A percentile compares a stretch with the other conserved stretches of the same genome.
Conservation (phyloP, 352 stramenopile genomes). For the Phytophthora cactorum region DNA sequence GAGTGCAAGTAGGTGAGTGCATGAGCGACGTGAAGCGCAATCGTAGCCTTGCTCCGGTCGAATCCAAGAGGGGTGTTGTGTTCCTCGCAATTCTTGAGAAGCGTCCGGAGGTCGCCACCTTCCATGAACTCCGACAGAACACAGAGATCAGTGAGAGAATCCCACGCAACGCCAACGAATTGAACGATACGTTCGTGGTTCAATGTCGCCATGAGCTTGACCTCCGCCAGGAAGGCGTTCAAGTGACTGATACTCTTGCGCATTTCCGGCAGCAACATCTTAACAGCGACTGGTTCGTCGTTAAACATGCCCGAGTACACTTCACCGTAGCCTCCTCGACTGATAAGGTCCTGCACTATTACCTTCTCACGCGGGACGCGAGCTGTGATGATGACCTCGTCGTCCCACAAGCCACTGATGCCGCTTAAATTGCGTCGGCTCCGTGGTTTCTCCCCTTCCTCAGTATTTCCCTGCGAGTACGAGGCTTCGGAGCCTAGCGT, state of each 20-base stretch:
- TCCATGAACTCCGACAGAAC: slow-evolving; percentile 61
- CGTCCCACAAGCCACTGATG: slow-evolving; percentile 37
- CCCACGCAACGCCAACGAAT: slow-evolving; percentile 61
- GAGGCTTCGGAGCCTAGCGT: slow-evolving; percentile 36
- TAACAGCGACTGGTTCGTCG: slow-evolving; percentile 33
- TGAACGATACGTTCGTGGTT: slow-evolving; percentile 52
- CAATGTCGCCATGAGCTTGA: slow-evolving; percentile 44
- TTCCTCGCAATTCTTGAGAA: slow-evolving; percentile 43
- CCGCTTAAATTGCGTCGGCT: slow-evolving; percentile 19
- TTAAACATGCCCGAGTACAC: slow-evolving; percentile 39
- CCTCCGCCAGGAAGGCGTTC: slow-evolving; percentile 39
- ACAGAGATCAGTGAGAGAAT: slow-evolving; percentile 46
- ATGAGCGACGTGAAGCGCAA: slow-evolving; percentile 41
- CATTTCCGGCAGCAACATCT: slow-evolving; percentile 47
- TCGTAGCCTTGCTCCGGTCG: slow-evolving; percentile 38
- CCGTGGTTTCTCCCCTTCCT: slow-evolving; percentile 10
- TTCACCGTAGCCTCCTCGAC: slow-evolving; percentile 42
- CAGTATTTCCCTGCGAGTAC: slow-evolving; percentile 27
- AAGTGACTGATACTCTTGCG: slow-evolving; percentile 41
- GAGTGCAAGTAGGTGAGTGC: slow-evolving; percentile 53
- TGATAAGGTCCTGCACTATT: slow-evolving; percentile 34
- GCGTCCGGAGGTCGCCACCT: slow-evolving; percentile 40
- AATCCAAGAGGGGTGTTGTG: slow-evolving; percentile 26
- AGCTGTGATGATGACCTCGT: slow-evolving; percentile 48
- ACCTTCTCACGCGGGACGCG: slow-evolving; percentile 40